Percentiles rank a stretch among this genome's conserved stretches.
These are phyloP conservation scores for Trametes gibbosa DNA, from an alignment of 768 basidiomycete species.

Conservation along the genomic window DNA sequence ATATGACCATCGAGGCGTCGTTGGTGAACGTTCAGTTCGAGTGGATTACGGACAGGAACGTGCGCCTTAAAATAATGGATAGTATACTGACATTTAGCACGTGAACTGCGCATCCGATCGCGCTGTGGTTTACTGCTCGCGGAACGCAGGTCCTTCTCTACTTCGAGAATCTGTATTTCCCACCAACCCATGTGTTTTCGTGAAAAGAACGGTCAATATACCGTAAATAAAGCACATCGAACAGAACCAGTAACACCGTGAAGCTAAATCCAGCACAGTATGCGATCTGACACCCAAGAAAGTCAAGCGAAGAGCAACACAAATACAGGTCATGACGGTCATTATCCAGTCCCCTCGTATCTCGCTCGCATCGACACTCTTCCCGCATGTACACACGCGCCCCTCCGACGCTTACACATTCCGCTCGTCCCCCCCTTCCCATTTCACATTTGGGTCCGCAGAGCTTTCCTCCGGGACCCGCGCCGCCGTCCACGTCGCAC, in stretches of 20 bases:
- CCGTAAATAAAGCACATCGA: no score
- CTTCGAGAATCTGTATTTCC: not conserved
- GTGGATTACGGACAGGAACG: slow-evolving; percentile 83
- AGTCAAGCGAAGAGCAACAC: not conserved
- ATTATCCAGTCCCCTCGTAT: not conserved
- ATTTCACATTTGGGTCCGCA: not conserved
- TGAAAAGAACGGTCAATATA: no score
- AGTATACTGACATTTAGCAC: slow-evolving; percentile 86
- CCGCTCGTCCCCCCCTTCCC: not conserved
- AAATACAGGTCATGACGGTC: slow-evolving; percentile 7
- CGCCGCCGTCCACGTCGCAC: not conserved
- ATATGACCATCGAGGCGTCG: slow-evolving; percentile 59
- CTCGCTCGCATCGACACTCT: not conserved
- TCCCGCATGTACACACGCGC: no score
- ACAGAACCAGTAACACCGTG: no score
- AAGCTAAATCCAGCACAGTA: not conserved
- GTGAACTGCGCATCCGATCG: slow-evolving; percentile 29
- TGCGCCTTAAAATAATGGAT: slow-evolving; percentile 79
- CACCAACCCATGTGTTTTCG: not conserved
- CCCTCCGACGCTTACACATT: slow-evolving; percentile 16
- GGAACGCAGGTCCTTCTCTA: not conserved
- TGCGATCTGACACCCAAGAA: not conserved
- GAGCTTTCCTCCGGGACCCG: slow-evolving; percentile 6
- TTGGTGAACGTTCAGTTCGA: slow-evolving; percentile 76
- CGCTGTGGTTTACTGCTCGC: no score